Evolutionary conservation across 2,329 filamentous ascomycete genomes (phyloP).

Genomic region (Chrysoporthe puriensis): DNA sequence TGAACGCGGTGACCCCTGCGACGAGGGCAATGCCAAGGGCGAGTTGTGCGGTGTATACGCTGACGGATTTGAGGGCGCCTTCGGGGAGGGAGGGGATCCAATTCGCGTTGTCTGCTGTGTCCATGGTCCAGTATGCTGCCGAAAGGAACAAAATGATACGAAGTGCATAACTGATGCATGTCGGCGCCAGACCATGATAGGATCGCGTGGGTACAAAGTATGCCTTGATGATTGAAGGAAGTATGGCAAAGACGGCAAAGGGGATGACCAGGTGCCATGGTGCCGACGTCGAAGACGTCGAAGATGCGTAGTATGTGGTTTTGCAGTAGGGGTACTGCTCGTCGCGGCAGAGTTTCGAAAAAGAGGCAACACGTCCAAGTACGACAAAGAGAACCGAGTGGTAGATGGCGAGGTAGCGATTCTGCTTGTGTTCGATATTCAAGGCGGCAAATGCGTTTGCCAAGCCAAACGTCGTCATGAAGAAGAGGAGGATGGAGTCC

Average conservation of each 20-base stretch:
- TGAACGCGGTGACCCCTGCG: constrained; percentile 82
- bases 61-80: constrained; percentile 70
- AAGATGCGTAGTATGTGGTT: constrained; percentile 93
- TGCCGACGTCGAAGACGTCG: constrained; percentile 88
- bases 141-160: constrained; percentile 75
- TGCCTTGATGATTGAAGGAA: constrained; percentile 76
- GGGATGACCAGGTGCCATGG: constrained; percentile 86
- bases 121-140: constrained; percentile 84
- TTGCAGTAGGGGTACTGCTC: constrained; percentile 98
- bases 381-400: constrained; percentile 84
- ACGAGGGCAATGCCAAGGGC: constrained; percentile 79
- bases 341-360: constrained; percentile 91
- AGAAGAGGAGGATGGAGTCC: constrained; percentile 90
- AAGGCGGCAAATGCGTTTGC: constrained; percentile 76
- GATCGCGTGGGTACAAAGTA: constrained; percentile 84
- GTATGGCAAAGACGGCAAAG: constrained; percentile 68
- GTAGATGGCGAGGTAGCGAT: constrained; percentile 77
- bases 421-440: constrained; percentile 66
- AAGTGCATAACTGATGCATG: constrained; percentile 83
- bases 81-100: constrained; percentile 70
- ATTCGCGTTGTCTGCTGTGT: constrained; percentile 83
- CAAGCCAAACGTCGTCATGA: constrained; percentile 84
- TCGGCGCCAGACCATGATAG: constrained; percentile 81
- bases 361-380: constrained; percentile 78
- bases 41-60: constrained; percentile 78